phyloP scores from a whole-genome alignment of 108 stramenopile species.

The Nitzschia palea region DNA sequence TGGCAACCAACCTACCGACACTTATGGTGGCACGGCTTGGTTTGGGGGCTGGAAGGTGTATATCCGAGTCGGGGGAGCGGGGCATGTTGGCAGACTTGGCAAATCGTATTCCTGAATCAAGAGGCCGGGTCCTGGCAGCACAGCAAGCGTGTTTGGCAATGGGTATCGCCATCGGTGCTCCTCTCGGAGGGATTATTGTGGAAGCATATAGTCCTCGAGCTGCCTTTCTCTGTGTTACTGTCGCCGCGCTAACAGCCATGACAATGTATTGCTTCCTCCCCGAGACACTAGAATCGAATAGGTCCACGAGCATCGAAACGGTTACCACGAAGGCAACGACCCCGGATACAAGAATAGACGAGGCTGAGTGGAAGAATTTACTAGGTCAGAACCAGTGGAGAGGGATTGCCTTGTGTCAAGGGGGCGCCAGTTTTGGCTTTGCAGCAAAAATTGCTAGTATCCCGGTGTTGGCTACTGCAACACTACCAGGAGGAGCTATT shows the following conservation, averaged over 20 bases:
- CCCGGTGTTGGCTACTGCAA: conserved; percentile 55
- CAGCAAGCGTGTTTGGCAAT: conserved; percentile 66
- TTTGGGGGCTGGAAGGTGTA: conserved; percentile 58
- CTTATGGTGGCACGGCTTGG: conserved; percentile 63
- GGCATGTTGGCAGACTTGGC: conserved; percentile 79
- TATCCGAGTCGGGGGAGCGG: conserved; percentile 65
- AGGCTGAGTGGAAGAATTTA: conserved; percentile 50
- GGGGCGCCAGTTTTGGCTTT: conserved; percentile 64
- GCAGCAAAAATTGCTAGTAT: conserved; percentile 78
- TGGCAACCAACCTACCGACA: conserved; percentile 34
- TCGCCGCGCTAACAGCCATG: conserved; percentile 54
- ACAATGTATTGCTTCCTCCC: conserved; percentile 59
- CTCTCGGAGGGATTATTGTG: conserved; percentile 61
- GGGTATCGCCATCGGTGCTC: conserved; percentile 77
- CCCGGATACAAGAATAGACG: neutral
- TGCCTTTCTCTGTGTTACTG: conserved; percentile 70
- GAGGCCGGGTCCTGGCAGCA: conserved; percentile 64
- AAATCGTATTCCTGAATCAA: conserved; percentile 34
- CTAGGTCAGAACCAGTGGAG: conserved; percentile 53
- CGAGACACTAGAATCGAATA: conserved; percentile 39
- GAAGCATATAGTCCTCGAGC: conserved; percentile 61
- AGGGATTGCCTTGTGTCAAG: conserved; percentile 60
- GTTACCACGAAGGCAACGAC: neutral
- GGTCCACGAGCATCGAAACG: neutral
- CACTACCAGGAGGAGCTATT: conserved; percentile 59